Conservation (phyloP, 441 rosid genomes). For the Melastoma candidum region DNA sequence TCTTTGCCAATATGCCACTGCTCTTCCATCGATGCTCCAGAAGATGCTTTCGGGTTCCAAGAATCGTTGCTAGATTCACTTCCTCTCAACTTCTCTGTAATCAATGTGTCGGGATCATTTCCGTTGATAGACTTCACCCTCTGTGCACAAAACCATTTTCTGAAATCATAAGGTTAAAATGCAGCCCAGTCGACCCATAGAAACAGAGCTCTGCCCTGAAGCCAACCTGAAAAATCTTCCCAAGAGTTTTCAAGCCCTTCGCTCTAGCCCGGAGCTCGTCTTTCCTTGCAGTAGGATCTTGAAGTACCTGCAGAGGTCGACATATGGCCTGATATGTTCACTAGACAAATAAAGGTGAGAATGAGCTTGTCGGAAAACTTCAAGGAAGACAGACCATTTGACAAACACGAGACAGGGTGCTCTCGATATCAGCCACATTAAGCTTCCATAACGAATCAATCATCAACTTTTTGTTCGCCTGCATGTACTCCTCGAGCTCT, state of each 20-base stretch:
- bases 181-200: too few species aligned
- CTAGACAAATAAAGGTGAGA: neutral
- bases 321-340: slow-evolving; percentile 18
- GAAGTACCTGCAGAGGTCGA: slow-evolving; percentile 66
- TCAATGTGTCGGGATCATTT: slow-evolving; percentile 42
- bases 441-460: slow-evolving; percentile 97
- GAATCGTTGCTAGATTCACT: slow-evolving; percentile 26
- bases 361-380: neutral
- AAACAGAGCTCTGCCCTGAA: neutral
- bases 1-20: slow-evolving; percentile 28
- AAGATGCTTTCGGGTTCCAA: slow-evolving; percentile 29
- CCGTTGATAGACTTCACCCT: slow-evolving; percentile 49
- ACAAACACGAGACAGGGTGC: slow-evolving; percentile 88
- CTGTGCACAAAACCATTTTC: slow-evolving; percentile 23
- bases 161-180: neutral
- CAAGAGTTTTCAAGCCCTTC: slow-evolving; percentile 88
- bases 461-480: slow-evolving; percentile 85
- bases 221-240: slow-evolving; percentile 85
- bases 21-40: slow-evolving; percentile 20
- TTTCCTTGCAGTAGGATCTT: slow-evolving; percentile 66
- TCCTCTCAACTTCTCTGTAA: slow-evolving; percentile 43
- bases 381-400: slow-evolving; percentile 52
- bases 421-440: slow-evolving; percentile 93
- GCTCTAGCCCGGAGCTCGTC: slow-evolving; percentile 91
- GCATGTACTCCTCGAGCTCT: slow-evolving; percentile 82